A percentile compares a stretch with the other conserved stretches of the same genome.
These are phyloP conservation scores for Rhynchospora breviuscula DNA, from an alignment of 176 grass and related monocot species.

Conservation along the genomic window DNA sequence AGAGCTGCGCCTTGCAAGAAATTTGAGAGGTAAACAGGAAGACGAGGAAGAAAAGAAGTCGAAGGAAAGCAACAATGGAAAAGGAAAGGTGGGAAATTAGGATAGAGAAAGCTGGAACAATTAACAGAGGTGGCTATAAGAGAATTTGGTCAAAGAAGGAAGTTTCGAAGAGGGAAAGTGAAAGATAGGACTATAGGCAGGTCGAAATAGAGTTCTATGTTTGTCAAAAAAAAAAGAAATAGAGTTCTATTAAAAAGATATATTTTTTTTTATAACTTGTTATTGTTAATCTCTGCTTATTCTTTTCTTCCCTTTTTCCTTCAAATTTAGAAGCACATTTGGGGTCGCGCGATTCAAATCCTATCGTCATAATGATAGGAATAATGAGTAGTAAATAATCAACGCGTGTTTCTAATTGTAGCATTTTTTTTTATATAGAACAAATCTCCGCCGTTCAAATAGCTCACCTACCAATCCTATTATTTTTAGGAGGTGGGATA, in stretches of 20 bases:
- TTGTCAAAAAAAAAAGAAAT: no score
- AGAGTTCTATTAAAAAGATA: no score
- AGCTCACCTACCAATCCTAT: background rate
- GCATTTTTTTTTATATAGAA: background rate
- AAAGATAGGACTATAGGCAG: background rate
- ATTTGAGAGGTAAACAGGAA: background rate
- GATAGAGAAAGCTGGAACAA: background rate
- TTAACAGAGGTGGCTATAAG: background rate
- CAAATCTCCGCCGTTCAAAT: background rate
- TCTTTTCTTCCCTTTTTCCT: no score
- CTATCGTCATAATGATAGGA: background rate
- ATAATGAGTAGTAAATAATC: no score
- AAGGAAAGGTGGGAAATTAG: background rate
- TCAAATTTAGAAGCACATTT: background rate
- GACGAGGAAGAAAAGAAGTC: background rate
- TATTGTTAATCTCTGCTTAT: no score
- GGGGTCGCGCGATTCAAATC: background rate
- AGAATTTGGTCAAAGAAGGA: constrained; percentile 12
- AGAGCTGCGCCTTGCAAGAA: background rate
- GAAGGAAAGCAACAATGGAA: background rate
- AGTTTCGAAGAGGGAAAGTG: background rate
- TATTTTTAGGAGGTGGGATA: no score
- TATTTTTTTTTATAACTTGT: no score
- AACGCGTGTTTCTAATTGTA: no score
- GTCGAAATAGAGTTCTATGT: background rate